Percentiles rank a stretch among this genome's conserved stretches.
Evolutionary conservation across 1,284 basidiomycete genomes (phyloP).

Genomic region (Leccinum fuscescens): DNA sequence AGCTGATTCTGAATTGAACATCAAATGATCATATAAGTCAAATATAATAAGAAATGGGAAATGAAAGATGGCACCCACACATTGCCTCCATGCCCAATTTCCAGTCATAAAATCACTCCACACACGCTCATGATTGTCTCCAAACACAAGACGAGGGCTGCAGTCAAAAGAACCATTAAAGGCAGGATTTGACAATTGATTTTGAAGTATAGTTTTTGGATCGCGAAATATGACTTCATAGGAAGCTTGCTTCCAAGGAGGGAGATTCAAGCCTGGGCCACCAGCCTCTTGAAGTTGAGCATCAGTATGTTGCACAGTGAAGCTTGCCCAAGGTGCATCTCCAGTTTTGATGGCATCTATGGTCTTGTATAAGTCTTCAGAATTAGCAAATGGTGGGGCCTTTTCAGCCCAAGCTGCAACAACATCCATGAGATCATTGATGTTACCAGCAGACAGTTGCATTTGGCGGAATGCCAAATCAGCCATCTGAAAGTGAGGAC

Average conservation of each 20-base stretch:
- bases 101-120: slow-evolving; percentile 1
- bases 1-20: not conserved
- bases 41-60: not conserved
- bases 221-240: not conserved
- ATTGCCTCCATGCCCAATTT: not conserved
- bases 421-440: not conserved
- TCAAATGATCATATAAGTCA: too few relatives aligned
- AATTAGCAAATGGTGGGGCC: not conserved
- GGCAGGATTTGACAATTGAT: not conserved
- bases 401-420: not conserved
- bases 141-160: not conserved
- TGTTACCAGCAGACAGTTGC: not conserved
- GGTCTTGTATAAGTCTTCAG: not conserved
- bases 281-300: not conserved
- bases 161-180: not conserved
- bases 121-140: not conserved
- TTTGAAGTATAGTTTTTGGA: not conserved
- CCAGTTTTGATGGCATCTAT: not conserved
- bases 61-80: not conserved
- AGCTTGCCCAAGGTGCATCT: not conserved
- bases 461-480: not conserved
- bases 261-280: not conserved
- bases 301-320: not conserved
- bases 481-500: not conserved
- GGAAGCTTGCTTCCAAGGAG: not conserved